Base-by-base conservation (phyloP, 441 rosid genomes). In the Brassica balearica region DNA sequence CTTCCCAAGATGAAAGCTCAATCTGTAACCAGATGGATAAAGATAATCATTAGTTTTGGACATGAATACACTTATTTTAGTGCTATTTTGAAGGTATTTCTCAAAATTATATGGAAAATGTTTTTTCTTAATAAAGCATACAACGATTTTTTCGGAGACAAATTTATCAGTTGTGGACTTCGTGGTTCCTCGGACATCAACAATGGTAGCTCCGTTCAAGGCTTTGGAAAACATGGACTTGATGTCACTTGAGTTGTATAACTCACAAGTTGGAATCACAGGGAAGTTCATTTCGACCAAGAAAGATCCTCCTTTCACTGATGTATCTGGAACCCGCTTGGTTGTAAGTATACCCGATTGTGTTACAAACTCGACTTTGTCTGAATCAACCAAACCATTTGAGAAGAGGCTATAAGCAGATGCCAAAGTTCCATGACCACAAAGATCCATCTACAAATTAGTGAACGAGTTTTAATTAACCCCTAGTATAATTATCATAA, bases 351-450 rank as follows among this genome's bases (percentile, higher is more conserved):
- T 75, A 20, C 93, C 90, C 0, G 95, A 89, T 8, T 74, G 84
- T 0, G 97, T 90, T 22, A 23, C 83, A 61, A 87, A 89, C 81
- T 92, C 95, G 58, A 92, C 72, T 3, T 65, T 29, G 68, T 82
- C 81, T 1, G 90, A 88, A 71, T 80, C 68, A 8, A 88, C 88
- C 74, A 82, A 77, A 53, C 85, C 87, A 23, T 75, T 83, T 48
- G 88, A 68, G 65, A 89, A 90, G 10, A 92, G 84, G 22, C 41
- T 29, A 66, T 92, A 91, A 1, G 97, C 86, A 73, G 93, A 88
- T 17, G 90, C 95, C 41, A 89, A 78, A 8, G 97, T 92, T 75
- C 88, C 97, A 77, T 92, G 95, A 66, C 94, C 97, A 43, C 97
- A 88, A 9, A 89, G 89, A 0, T 74, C 11, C 32, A 88, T 17